Conservation (phyloP, 106 monocot genomes). For the Apostasia shenzhenica region DNA sequence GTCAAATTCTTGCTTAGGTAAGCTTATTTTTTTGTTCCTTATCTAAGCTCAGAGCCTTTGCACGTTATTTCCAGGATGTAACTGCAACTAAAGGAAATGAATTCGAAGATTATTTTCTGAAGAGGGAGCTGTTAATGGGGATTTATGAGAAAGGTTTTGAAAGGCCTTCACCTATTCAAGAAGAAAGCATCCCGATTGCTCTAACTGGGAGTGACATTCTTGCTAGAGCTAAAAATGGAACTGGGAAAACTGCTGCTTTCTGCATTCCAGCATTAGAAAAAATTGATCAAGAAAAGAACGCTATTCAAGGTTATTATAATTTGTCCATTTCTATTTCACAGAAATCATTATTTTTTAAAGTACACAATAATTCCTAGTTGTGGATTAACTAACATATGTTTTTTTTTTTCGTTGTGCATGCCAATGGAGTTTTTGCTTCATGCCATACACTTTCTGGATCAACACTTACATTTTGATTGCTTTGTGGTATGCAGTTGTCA, state of each 20-base stretch:
- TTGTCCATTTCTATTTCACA: neutral
- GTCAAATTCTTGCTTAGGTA: no score
- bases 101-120: constrained; percentile 97
- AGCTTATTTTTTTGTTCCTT: no score
- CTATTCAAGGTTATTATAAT: constrained; percentile 66
- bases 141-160: constrained; percentile 97
- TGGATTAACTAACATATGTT: no score
- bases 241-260: constrained; percentile 93
- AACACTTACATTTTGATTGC: neutral
- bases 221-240: constrained; percentile 98
- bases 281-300: constrained; percentile 82
- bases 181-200: constrained; percentile 94
- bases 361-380: no score
- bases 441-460: no score
- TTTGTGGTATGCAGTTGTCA: constrained; percentile 48
- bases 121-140: constrained; percentile 95
- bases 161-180: constrained; percentile 92
- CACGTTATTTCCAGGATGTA: constrained; percentile 59
- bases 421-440: no score
- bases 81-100: constrained; percentile 99
- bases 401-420: no score
- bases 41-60: neutral
- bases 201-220: constrained; percentile 92
- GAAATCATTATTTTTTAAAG: no score
- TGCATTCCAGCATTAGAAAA: constrained; percentile 94